Evolutionary conservation across 2,329 filamentous ascomycete species (phyloP).

Genomic region (Albifimbria verrucaria): DNA sequence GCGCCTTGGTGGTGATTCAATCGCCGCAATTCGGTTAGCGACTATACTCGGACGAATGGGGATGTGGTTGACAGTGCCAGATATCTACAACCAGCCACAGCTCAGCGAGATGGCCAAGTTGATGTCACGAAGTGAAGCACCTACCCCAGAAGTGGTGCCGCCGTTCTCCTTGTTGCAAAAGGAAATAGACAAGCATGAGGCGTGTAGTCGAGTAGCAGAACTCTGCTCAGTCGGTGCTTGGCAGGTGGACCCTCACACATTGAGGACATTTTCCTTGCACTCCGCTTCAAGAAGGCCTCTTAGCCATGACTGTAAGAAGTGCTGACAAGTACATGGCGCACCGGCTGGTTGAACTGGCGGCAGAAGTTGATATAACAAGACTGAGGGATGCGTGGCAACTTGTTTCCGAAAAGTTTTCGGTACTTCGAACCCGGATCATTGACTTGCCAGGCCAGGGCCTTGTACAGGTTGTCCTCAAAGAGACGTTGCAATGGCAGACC

Average conservation of each 20-base stretch:
- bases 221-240: neutral
- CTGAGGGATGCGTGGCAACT: slow-evolving; percentile 13
- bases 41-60: slow-evolving; percentile 35
- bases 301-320: slow-evolving; percentile 23
- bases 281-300: slow-evolving; percentile 31
- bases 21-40: slow-evolving; percentile 46
- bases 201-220: neutral
- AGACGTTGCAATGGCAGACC: slow-evolving; percentile 26
- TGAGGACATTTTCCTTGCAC: slow-evolving; percentile 35
- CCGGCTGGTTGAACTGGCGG: slow-evolving; percentile 9
- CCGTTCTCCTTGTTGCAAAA: neutral
- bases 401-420: slow-evolving; percentile 10
- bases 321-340: slow-evolving; percentile 16
- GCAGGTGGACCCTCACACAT: slow-evolving; percentile 4
- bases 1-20: slow-evolving; percentile 44
- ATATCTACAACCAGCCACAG: slow-evolving; percentile 35
- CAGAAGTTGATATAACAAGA: neutral
- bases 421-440: slow-evolving; percentile 44
- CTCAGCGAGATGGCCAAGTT: slow-evolving; percentile 4
- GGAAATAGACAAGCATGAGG: neutral
- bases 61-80: slow-evolving; percentile 37
- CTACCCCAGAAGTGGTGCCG: neutral
- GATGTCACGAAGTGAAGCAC: neutral
- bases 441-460: slow-evolving; percentile 36
- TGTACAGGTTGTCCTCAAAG: slow-evolving; percentile 39